A percentile compares a stretch with the other conserved stretches of the same genome.
These are phyloP conservation scores for Furcasterigmium sp. DNA, from an alignment of 2,329 filamentous ascomycete genomes.

Conservation along the genomic window DNA sequence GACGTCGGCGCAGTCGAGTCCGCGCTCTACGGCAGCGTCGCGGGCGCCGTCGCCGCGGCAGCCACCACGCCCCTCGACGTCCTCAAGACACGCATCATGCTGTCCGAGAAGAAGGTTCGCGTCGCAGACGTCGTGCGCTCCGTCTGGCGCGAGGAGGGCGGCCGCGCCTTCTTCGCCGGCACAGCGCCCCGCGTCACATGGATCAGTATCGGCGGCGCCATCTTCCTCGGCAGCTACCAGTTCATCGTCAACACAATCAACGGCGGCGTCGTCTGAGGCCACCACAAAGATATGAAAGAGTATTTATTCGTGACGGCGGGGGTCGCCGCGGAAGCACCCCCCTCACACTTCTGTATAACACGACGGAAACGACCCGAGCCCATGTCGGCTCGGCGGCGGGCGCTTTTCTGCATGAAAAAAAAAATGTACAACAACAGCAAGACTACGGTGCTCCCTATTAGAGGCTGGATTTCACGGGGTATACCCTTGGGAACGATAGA, in stretches of 20 bases:
- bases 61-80: constrained; percentile 93
- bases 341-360: not conserved
- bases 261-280: constrained; percentile 19
- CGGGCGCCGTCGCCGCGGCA: constrained; percentile 80
- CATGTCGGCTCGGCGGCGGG: not conserved
- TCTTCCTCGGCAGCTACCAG: constrained; percentile 92
- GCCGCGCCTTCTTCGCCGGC: constrained; percentile 67
- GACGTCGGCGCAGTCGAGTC: constrained; percentile 70
- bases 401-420: not conserved
- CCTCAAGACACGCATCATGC: constrained; percentile 94
- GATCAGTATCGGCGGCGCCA: constrained; percentile 91
- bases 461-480: not conserved
- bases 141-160: constrained; percentile 61
- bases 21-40: constrained; percentile 75
- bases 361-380: not conserved
- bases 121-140: constrained; percentile 54
- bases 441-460: not conserved
- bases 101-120: constrained; percentile 64
- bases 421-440: constrained; percentile 2
- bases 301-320: not conserved
- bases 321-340: not conserved
- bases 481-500: constrained; percentile 1
- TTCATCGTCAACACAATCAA: constrained; percentile 74
- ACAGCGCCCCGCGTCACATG: constrained; percentile 81
- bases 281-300: too few species aligned